phyloP scores from a whole-genome alignment of 805 yeast genomes.

The Monosporozyma siamensis region DNA sequence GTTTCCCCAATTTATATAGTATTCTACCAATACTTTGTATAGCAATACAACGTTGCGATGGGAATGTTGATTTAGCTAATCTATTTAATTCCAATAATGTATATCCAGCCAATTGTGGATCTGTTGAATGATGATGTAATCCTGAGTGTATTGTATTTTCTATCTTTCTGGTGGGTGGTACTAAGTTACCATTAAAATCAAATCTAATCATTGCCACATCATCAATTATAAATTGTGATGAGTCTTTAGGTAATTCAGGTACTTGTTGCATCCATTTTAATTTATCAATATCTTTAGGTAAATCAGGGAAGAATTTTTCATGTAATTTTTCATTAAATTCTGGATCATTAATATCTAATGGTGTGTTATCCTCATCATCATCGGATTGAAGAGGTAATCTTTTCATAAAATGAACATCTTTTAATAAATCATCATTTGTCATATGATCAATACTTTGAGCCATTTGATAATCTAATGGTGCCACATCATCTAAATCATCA shows the following conservation, averaged over 20 bases:
- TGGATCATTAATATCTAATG: conserved; percentile 62
- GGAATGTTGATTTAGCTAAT: conserved; percentile 63
- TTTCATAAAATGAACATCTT: conserved; percentile 57
- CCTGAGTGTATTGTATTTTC: conserved; percentile 51
- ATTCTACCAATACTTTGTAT: conserved; percentile 82
- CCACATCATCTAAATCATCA: conserved; percentile 42
- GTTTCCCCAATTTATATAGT: conserved; percentile 64
- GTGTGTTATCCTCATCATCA: conserved; percentile 21
- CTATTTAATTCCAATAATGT: conserved; percentile 77
- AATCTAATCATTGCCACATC: conserved; percentile 67
- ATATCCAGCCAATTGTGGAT: conserved; percentile 88
- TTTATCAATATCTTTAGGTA: conserved; percentile 73
- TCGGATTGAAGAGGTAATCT: conserved; percentile 30
- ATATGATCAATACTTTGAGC: conserved; percentile 37
- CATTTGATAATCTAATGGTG: conserved; percentile 42
- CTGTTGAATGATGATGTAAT: conserved; percentile 83
- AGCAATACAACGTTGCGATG: conserved; percentile 82
- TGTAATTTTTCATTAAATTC: conserved; percentile 70
- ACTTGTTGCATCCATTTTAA: conserved; percentile 88
- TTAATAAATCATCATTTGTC: conserved; percentile 34
- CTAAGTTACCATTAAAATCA: conserved; percentile 75
- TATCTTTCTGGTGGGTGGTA: conserved; percentile 46
- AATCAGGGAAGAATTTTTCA: conserved; percentile 78
- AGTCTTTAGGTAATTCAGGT: conserved; percentile 31
- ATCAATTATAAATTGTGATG: conserved; percentile 27